These are phyloP conservation scores for Phytophthora hibernalis DNA, from an alignment of 352 stramenopile genomes.

Conservation along the genomic window DNA sequence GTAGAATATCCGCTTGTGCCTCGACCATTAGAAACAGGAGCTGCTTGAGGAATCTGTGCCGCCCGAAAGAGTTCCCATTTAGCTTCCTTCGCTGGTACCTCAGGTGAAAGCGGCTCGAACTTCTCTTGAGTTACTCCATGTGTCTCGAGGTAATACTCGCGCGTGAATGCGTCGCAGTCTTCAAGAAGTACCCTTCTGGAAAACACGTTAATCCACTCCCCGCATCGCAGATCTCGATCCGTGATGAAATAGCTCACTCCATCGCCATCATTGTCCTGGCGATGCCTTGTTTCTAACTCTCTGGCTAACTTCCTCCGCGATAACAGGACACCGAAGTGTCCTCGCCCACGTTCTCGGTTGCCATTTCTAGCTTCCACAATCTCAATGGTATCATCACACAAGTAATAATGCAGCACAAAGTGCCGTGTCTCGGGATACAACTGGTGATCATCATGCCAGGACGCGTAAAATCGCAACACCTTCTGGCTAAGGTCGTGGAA, in stretches of 20 bases:
- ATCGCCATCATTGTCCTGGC: slow-evolving; percentile 29
- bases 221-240: slow-evolving; percentile 83
- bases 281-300: slow-evolving; percentile 31
- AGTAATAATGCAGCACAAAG: slow-evolving; percentile 94
- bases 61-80: slow-evolving; percentile 75
- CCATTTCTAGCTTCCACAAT: slow-evolving; percentile 78
- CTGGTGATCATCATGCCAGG: slow-evolving; percentile 92
- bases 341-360: slow-evolving; percentile 55
- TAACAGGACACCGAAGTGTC: slow-evolving; percentile 85
- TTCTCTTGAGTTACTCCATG: slow-evolving; percentile 85
- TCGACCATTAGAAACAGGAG: slow-evolving; percentile 25
- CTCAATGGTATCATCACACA: slow-evolving; percentile 93
- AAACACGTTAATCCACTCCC: slow-evolving; percentile 85
- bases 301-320: slow-evolving; percentile 72
- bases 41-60: slow-evolving; percentile 4
- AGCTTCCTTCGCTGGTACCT: slow-evolving; percentile 11
- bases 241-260: slow-evolving; percentile 48
- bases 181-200: slow-evolving; percentile 89
- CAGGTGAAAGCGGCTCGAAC: slow-evolving; percentile 30
- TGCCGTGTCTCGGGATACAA: slow-evolving; percentile 89
- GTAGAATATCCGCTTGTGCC: slow-evolving; percentile 34
- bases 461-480: slow-evolving; percentile 92
- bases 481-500: slow-evolving; percentile 85
- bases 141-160: slow-evolving; percentile 86
- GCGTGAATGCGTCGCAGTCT: slow-evolving; percentile 93